Percentiles rank a stretch among this genome's conserved stretches.
These are phyloP conservation scores for Pyrenophora seminiperda DNA, from an alignment of 2,329 filamentous ascomycete species.

Conservation along the genomic window DNA sequence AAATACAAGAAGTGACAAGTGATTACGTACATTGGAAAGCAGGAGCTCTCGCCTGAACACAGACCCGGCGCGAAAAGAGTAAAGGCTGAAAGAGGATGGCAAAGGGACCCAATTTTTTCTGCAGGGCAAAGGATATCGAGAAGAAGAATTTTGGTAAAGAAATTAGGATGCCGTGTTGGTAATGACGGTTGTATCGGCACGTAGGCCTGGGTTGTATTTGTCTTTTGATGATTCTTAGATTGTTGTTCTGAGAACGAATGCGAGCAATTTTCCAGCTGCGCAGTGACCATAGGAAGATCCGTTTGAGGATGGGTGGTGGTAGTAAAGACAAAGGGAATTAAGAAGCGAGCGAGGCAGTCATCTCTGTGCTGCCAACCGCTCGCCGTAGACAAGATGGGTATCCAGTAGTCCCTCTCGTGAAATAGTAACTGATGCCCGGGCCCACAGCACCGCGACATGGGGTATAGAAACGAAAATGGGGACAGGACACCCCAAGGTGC, in stretches of 20 bases:
- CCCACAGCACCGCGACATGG: constrained; percentile 25
- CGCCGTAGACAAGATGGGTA: constrained; percentile 34
- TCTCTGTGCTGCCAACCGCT: constrained; percentile 32
- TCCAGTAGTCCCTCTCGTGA: constrained; percentile 36
- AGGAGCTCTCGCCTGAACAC: constrained; percentile 13
- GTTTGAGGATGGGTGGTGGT: constrained; percentile 36
- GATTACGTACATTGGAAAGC: constrained; percentile 30
- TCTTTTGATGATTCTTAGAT: constrained; percentile 45
- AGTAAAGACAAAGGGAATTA: constrained; percentile 43
- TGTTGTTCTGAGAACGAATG: constrained; percentile 29
- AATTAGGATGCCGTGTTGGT: constrained; percentile 27
- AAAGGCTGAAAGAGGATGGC: constrained; percentile 8
- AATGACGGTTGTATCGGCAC: constrained; percentile 32
- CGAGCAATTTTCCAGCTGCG: constrained; percentile 39
- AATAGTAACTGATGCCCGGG: constrained; percentile 31
- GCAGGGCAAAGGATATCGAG: constrained; percentile 19
- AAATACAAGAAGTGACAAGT: constrained; percentile 31
- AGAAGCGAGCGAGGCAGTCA: constrained; percentile 37
- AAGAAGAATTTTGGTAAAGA: constrained; percentile 21
- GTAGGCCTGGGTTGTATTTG: constrained; percentile 39
- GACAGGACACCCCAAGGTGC: constrained; percentile 27
- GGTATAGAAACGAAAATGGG: constrained; percentile 42
- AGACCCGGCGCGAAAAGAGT: background rate
- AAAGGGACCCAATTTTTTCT: constrained; percentile 26
- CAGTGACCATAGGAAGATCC: constrained; percentile 37